Evolutionary conservation across 1,284 basidiomycete species (phyloP).

Genomic region (Moesziomyces sp.): DNA sequence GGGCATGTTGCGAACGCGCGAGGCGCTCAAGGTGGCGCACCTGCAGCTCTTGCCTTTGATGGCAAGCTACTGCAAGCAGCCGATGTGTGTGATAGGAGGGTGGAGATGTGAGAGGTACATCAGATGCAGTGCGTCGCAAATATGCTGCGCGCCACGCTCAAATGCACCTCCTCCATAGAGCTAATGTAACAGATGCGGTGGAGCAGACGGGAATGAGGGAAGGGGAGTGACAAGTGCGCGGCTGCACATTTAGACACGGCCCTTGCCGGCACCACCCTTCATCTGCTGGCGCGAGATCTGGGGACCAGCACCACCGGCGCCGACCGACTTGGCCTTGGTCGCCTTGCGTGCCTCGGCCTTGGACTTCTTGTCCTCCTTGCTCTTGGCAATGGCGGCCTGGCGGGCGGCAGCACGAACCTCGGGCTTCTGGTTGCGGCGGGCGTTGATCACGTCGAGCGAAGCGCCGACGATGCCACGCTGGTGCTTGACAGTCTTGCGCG

Average conservation of each 20-base stretch:
- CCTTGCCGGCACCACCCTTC: constrained; percentile 77
- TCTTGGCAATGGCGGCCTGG: constrained; percentile 91
- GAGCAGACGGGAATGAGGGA: not conserved
- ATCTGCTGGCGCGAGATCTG: constrained; percentile 95
- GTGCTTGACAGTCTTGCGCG: constrained; percentile 95
- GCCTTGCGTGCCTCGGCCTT: constrained; percentile 63
- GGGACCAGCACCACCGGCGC: constrained; percentile 72
- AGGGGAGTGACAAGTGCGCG: not conserved
- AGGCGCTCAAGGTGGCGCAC: constrained; percentile 5
- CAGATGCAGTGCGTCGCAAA: constrained; percentile 17
- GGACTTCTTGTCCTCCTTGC: constrained; percentile 86
- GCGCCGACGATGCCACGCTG: constrained; percentile 98
- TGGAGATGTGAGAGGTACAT: constrained; percentile 20
- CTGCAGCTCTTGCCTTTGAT: constrained; percentile 5
- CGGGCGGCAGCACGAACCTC: constrained; percentile 85
- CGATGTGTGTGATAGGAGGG: constrained; percentile 1
- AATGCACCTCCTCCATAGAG: constrained; percentile 18
- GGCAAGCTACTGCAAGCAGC: constrained; percentile 1
- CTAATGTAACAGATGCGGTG: constrained; percentile 45
- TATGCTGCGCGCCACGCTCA: constrained; percentile 12
- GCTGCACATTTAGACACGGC: constrained; percentile 52
- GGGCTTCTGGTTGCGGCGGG: constrained; percentile 80
- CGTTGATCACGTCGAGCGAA: constrained; percentile 88
- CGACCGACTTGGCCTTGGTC: constrained; percentile 72
- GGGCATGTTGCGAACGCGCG: constrained; percentile 14